Base-by-base conservation (phyloP, 352 stramenopile species). In the Aphanomyces euteiches region DNA sequence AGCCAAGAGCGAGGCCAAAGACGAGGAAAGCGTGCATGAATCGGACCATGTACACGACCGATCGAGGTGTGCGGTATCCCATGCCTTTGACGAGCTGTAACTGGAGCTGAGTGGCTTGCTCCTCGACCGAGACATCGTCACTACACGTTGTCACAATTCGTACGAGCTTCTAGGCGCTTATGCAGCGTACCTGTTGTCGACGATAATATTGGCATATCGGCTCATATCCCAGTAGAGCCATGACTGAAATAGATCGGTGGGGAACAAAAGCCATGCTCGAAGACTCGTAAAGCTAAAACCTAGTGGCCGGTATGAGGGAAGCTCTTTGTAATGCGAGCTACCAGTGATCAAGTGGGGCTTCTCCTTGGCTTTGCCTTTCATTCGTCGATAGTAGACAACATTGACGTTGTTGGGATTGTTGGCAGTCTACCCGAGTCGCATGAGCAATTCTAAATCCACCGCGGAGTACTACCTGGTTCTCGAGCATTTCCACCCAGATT, bases 401-500 rank as follows among this genome's bases (percentile, higher is more conserved):
- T 73, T 47, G 59, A 73, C 67, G 38, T 73, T 73, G 47, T 53
- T 21, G 8, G 56, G 19, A 37, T 73, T 73, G 37, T 37, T 53
- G n/a, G 59, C 67, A 5, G 60, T 36, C 67, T 73, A 67, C 5
- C 15, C n/a, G 6, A 8, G 56, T 64, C 34, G 8, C 65, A 68
- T 43, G 7, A 69, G 28, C 37, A 37, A 61, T 37, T 1, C 7
- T 1, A 67, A 5, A 10, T 28, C 47, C n/a, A 66, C 38, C 10
- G 45, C 21, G 60, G 12, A 15, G 13, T 67, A 73, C 67, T 67
- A 73, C 67, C 67, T 73, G 67, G 34, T 57, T 68, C 45, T 73
- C 67, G 37, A 73, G 48, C 67, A 73, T 68, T 40, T 73, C 67
- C 7, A 73, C 67, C 56, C 56, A 73, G 47, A 73, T 68, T 3